Base-by-base conservation (phyloP, 306 rosid species). In the Rubus parviflorus region DNA sequence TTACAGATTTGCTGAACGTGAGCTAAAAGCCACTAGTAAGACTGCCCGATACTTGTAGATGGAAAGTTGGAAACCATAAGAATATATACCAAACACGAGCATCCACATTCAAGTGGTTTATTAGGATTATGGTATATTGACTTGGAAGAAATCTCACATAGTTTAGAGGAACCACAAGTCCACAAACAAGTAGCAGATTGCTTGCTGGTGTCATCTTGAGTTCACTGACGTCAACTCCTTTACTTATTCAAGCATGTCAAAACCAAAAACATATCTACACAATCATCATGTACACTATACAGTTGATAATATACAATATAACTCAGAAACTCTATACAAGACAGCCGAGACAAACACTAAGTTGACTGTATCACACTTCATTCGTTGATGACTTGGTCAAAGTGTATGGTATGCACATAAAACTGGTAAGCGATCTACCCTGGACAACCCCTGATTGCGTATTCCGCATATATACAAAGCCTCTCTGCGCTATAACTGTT, bases 311-410 rank as follows among this genome's bases (percentile, higher is more conserved):
- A 4, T 22, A 49, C 15, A n/a, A 73, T 52, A 62, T 37, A 62
- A 68, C 86, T 74, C 73, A 11, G 22, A 7, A 79, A 15, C 72
- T 66, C 86, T 86, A 79, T 88, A 89, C 94, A 73, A 78, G 75
- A 77, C 61, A 69, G 90, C 90, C 88, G 66, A 64, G 42, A 75
- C 85, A 51, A 77, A 83, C 85, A 84, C 80, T 58, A 13, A 57
- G 75, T 73, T 47, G 74, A 82, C 81, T 68, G 66, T 62, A 77
- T 52, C 74, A 54, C 77, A 81, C 88, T 63, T 47, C 76, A 66
- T 68, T 65, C 35, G 53, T 61, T 23, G 70, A 73, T 72, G 65
- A 84, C 76, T 73, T 53, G 60, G 65, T 70, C 67, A 30, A 47
- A 66, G 69, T 60, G 69, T 60, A 54, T 15, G 12, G 76, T 75